Evolutionary conservation across 352 stramenopile species (phyloP).

Genomic region (Globisporangium lucens): DNA sequence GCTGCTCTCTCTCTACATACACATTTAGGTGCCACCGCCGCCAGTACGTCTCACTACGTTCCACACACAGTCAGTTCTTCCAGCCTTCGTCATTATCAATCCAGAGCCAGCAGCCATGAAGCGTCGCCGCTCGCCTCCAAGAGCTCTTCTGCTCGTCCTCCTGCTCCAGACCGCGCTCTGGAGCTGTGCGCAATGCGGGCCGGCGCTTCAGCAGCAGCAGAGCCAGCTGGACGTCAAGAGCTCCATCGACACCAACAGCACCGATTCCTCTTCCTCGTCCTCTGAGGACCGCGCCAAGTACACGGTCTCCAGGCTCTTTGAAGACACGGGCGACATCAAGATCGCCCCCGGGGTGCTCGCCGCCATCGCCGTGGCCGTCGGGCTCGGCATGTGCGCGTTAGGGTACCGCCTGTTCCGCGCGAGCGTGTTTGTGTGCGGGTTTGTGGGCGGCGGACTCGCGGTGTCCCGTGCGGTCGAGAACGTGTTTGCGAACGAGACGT

Average conservation of each 20-base stretch:
- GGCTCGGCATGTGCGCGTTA: constrained; percentile 35
- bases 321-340: constrained; percentile 15
- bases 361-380: constrained; percentile 36
- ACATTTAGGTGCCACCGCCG: too few relatives aligned
- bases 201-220: not conserved
- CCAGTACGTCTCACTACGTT: too few relatives aligned
- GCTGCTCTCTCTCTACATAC: not conserved
- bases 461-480: constrained; percentile 49
- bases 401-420: constrained; percentile 65
- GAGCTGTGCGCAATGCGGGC: not conserved
- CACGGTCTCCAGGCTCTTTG: constrained; percentile 11
- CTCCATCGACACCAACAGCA: constrained; percentile 8
- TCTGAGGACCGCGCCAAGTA: not conserved
- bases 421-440: constrained; percentile 57
- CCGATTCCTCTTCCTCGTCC: too few relatives aligned
- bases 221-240: not conserved
- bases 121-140: not conserved
- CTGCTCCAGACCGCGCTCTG: not conserved
- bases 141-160: not conserved
- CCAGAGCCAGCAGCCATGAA: not conserved
- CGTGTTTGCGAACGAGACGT: constrained; percentile 49
- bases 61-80: not conserved
- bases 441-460: constrained; percentile 51
- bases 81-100: not conserved
- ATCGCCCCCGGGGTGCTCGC: constrained; percentile 42